phyloP scores from a whole-genome alignment of 169 alveolate genomes.

The Plasmodium ovale region DNA sequence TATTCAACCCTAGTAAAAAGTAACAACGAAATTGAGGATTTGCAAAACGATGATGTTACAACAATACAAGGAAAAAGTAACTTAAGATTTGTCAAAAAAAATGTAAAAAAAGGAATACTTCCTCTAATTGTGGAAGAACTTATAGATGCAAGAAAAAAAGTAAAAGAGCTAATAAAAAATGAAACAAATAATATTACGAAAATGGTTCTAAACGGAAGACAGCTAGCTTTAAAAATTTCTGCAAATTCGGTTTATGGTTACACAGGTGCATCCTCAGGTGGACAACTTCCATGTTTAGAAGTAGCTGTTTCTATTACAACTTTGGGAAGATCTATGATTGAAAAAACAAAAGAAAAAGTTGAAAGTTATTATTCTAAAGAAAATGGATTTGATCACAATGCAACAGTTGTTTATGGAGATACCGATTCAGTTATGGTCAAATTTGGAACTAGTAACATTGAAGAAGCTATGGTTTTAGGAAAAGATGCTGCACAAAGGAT shows the following conservation, averaged over 20 bases:
- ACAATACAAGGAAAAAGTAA: slow-evolving; percentile 56
- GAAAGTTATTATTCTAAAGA: slow-evolving; percentile 86
- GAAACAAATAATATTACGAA: slow-evolving; percentile 94
- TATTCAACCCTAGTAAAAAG: slow-evolving; percentile 95
- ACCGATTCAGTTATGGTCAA: slow-evolving; percentile 99
- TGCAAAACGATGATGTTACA: slow-evolving; percentile 73
- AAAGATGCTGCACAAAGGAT: slow-evolving; percentile 95
- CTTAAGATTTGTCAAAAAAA: slow-evolving; percentile 33
- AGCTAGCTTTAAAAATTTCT: slow-evolving; percentile 97
- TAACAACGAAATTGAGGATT: slow-evolving; percentile 77
- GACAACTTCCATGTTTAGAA: slow-evolving; percentile 97
- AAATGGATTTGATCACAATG: slow-evolving; percentile 94
- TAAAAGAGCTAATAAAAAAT: slow-evolving; percentile 92
- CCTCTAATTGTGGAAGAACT: slow-evolving; percentile 98
- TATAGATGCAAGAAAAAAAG: slow-evolving; percentile 96
- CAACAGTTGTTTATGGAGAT: slow-evolving; percentile 97
- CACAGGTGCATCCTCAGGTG: slow-evolving; percentile 98
- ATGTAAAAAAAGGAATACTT: slow-evolving; percentile 93
- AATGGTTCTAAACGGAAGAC: slow-evolving; percentile 98
- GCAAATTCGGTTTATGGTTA: slow-evolving; percentile 99
- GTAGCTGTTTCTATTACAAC: slow-evolving; percentile 97
- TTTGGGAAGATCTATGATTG: slow-evolving; percentile 97
- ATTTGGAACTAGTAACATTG: slow-evolving; percentile 92
- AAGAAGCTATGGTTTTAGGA: slow-evolving; percentile 95
- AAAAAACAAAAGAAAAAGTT: slow-evolving; percentile 85